Base-by-base conservation (phyloP, 164 flowering plant genomes). In the Litsea cubeba region DNA sequence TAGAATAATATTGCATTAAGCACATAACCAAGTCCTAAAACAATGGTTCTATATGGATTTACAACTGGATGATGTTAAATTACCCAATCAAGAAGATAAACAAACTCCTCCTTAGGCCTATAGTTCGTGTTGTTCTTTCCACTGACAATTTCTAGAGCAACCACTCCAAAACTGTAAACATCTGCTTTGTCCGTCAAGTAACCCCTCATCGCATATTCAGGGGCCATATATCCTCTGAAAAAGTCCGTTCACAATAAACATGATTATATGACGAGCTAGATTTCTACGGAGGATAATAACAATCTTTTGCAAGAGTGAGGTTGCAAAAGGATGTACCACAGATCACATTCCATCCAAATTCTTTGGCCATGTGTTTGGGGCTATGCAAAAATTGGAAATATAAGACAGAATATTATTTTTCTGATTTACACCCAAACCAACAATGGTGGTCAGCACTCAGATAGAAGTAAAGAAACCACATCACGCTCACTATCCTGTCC, bases 11-110 rank as follows among this genome's bases (percentile, higher is more conserved):
- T 30, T 28, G 69, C 28, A 24, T 23, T 35, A 67, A 26, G 17
- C 46, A 68, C n/a, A 68, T 18, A 68, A 20, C 15, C 32, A 20
- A 68, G 71, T 54, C 60, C 20, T 54, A 54, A 15, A 20, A 3
- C 50, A n/a, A 40, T 68, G 50, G 5, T 35, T 68, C 71, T 68
- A 8, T 12, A 17, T n/a, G 3, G 23, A 63, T 63, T 68, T 22
- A 49, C 35, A 7, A 10, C 20, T 15, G 60, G n/a, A 54, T 20
- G 35, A 12, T 70, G 32, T 5, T 5, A 50, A 49, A 5, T 74
- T 79, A 84, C 87, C 87, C 82, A 82, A 68, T 84, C 85, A 30
- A 84, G 83, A 72, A 84, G 87, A 77, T 77, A 81, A 71, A 81
- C 80, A 71, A 66, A 74, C 12, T 84, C 83, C 51, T 82, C 82